phyloP scores from a whole-genome alignment of 2,329 filamentous ascomycete species.

The Chaetomiaceae sp. region DNA sequence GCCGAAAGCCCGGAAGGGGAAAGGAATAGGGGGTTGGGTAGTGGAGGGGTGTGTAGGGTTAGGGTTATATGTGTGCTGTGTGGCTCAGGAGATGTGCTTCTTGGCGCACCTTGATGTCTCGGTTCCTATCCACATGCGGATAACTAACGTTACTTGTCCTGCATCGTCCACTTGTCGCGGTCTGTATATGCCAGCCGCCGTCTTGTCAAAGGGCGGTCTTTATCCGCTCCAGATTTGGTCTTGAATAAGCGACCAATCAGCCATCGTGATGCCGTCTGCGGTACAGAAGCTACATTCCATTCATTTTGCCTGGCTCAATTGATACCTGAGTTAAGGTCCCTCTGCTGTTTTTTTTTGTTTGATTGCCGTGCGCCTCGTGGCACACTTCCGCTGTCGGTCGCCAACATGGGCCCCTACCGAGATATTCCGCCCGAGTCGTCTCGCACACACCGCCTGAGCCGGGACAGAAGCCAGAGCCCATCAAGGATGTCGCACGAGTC shows the following conservation, averaged over 20 bases:
- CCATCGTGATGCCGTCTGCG: conserved; percentile 18
- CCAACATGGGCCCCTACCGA: conserved; percentile 21
- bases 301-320: conserved; percentile 9
- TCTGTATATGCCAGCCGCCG: background rate
- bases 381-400: conserved; percentile 1
- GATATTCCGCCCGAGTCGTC: conserved; percentile 18
- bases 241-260: conserved; percentile 24
- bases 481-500: conserved; percentile 52
- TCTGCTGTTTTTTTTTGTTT: conserved; percentile 7
- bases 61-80: background rate
- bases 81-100: no score
- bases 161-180: background rate
- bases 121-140: no score
- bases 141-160: background rate
- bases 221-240: conserved; percentile 18
- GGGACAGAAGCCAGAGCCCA: conserved; percentile 13
- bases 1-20: conserved; percentile 11
- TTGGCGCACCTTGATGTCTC: conserved; percentile 14
- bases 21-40: background rate
- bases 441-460: conserved; percentile 8
- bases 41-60: background rate
- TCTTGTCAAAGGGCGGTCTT: conserved; percentile 12
- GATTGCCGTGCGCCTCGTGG: conserved; percentile 6
- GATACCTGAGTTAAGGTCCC: no score
- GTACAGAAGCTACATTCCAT: conserved; percentile 18